Percentiles rank a stretch among this genome's conserved stretches.
Evolutionary conservation across 345 rosid species (phyloP).

Genomic region (Psidium guajava): DNA sequence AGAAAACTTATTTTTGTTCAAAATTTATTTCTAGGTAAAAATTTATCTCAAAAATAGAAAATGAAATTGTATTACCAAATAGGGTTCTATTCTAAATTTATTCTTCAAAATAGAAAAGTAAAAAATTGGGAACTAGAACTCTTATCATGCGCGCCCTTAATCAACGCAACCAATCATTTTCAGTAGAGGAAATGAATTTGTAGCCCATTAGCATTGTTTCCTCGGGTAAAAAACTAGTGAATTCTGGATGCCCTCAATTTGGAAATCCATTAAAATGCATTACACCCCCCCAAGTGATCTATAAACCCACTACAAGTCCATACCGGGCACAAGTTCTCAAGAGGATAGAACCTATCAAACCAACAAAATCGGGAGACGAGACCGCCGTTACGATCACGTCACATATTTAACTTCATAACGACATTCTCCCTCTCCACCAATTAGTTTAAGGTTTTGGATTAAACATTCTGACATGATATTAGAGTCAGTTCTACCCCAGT

Average conservation of each 20-base stretch:
- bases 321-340: neutral
- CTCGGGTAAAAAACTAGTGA: neutral
- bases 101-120: too few relatives aligned
- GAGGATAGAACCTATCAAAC: neutral
- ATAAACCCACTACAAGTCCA: neutral
- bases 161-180: neutral
- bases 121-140: too few relatives aligned
- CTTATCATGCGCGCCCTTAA: neutral
- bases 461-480: neutral
- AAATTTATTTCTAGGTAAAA: too few relatives aligned
- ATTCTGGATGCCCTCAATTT: neutral
- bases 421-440: neutral
- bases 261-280: neutral
- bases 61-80: too few relatives aligned
- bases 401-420: neutral
- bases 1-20: too few relatives aligned
- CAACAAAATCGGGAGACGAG: neutral
- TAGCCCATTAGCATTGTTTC: neutral
- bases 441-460: neutral
- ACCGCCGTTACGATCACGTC: neutral
- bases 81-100: too few relatives aligned
- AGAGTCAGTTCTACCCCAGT: rapidly evolving
- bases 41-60: too few relatives aligned
- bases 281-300: neutral
- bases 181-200: neutral